phyloP scores from a whole-genome alignment of 148 eudicot species.

The Vaccinium darrowii region DNA sequence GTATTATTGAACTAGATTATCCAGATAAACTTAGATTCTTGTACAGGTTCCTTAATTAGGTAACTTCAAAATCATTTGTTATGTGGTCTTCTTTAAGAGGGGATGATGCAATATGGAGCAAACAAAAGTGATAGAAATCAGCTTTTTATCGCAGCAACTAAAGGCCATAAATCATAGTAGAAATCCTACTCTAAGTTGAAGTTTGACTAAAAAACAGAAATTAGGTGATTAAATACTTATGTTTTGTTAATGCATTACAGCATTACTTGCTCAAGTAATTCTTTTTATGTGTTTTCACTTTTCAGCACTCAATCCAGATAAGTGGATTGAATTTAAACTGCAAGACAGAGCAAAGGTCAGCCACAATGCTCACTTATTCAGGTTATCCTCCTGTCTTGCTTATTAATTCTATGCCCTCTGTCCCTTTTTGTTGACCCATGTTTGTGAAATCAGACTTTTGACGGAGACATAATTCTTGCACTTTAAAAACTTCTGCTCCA shows the following conservation, averaged over 20 bases:
- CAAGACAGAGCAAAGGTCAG: conserved; percentile 84
- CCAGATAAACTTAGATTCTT: not conserved
- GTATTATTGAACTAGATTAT: not conserved
- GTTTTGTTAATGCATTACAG: not conserved
- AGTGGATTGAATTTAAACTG: conserved; percentile 90
- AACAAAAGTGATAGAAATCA: not conserved
- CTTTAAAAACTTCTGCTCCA: not conserved
- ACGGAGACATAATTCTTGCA: not conserved
- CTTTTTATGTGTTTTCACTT: conserved; percentile 34
- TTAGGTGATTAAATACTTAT: not conserved
- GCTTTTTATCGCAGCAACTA: not conserved
- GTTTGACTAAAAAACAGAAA: not conserved
- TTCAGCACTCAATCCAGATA: conserved; percentile 83
- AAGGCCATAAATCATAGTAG: not conserved
- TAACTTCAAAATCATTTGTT: not conserved
- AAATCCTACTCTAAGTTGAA: not conserved
- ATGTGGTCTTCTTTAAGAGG: not conserved
- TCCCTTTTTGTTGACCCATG: not conserved
- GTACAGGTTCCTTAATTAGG: not conserved
- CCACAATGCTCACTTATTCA: conserved; percentile 89
- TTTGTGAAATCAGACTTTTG: not conserved
- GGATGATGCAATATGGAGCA: not conserved
- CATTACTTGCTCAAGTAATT: not conserved
- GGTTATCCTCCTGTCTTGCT: conserved; percentile 43
- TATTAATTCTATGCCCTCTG: not conserved